Percentiles rank a stretch among this genome's conserved stretches.
Evolutionary conservation across 768 basidiomycete species (phyloP).

Genomic region (Neoboletus brunneissimus): DNA sequence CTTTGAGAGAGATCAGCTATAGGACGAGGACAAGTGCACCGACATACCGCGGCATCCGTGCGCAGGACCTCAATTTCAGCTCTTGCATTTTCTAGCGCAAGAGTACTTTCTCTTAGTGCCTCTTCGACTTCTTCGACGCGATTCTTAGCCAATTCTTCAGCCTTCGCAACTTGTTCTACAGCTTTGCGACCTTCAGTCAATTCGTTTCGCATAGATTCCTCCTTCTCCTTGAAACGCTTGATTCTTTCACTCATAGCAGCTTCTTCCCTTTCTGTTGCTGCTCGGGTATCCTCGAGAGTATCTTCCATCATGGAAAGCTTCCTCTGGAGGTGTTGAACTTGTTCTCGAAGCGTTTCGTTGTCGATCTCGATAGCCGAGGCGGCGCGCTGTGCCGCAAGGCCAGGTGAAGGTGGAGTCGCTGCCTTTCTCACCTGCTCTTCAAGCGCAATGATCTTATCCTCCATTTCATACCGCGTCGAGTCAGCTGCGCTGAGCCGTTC

Average conservation of each 20-base stretch:
- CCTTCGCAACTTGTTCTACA: slow-evolving; percentile 57
- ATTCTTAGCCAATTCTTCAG: slow-evolving; percentile 57
- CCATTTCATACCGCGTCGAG: slow-evolving; percentile 71
- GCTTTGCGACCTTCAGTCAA: slow-evolving; percentile 62
- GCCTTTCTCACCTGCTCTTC: slow-evolving; percentile 47
- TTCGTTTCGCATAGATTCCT: slow-evolving; percentile 69
- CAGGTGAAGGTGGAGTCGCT: slow-evolving; percentile 33
- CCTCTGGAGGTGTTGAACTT: slow-evolving; percentile 82
- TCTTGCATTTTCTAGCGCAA: slow-evolving; percentile 83
- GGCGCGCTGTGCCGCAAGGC: slow-evolving; percentile 38
- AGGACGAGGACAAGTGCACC: background rate
- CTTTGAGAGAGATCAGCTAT: slow-evolving; percentile 19
- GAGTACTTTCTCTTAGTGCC: slow-evolving; percentile 82
- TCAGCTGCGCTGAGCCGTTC: slow-evolving; percentile 75
- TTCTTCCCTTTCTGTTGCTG: slow-evolving; percentile 74
- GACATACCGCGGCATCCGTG: slow-evolving; percentile 69
- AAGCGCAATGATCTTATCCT: slow-evolving; percentile 56
- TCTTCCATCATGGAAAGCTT: slow-evolving; percentile 79
- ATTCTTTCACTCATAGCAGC: slow-evolving; percentile 57
- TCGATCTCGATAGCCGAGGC: slow-evolving; percentile 87
- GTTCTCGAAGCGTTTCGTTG: slow-evolving; percentile 88
- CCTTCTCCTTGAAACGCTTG: slow-evolving; percentile 68
- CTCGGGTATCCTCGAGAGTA: slow-evolving; percentile 72
- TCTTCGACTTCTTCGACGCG: slow-evolving; percentile 86
- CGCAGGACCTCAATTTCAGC: slow-evolving; percentile 84